Evolutionary conservation across 148 eudicot genomes (phyloP).

Genomic region (Linanthus parryae): DNA sequence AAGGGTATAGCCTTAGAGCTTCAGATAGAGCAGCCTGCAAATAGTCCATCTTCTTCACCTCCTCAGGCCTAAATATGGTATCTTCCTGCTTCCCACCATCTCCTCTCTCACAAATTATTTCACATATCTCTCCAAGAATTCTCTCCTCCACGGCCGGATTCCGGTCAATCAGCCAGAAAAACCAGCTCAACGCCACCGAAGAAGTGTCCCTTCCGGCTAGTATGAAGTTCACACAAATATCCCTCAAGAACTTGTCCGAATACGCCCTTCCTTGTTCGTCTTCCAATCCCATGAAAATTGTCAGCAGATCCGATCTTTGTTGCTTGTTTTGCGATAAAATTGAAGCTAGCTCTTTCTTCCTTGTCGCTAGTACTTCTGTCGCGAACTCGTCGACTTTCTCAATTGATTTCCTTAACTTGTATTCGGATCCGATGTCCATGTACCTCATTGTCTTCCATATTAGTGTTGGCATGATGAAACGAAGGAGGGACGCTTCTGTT

Average conservation of each 20-base stretch:
- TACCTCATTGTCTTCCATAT: constrained; percentile 65
- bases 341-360: constrained; percentile 54
- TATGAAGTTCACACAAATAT: constrained; percentile 77
- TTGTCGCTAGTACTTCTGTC: constrained; percentile 47
- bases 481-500: constrained; percentile 59
- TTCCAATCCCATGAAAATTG: constrained; percentile 61
- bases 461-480: constrained; percentile 69
- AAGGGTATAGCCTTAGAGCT: constrained; percentile 88
- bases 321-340: constrained; percentile 24
- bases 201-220: constrained; percentile 89
- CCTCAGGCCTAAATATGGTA: constrained; percentile 72
- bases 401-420: constrained; percentile 40
- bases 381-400: constrained; percentile 62
- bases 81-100: too few relatives aligned
- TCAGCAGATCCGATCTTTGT: constrained; percentile 53
- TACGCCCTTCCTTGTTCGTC: constrained; percentile 49
- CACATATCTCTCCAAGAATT: constrained; percentile 52
- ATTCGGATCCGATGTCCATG: constrained; percentile 51
- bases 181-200: constrained; percentile 83
- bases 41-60: constrained; percentile 87
- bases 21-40: constrained; percentile 92
- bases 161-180: constrained; percentile 64
- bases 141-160: constrained; percentile 61
- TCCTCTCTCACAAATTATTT: constrained; percentile 31
- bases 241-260: constrained; percentile 68